phyloP scores from a whole-genome alignment of 331 rosid species.

The Ulmus americana region DNA sequence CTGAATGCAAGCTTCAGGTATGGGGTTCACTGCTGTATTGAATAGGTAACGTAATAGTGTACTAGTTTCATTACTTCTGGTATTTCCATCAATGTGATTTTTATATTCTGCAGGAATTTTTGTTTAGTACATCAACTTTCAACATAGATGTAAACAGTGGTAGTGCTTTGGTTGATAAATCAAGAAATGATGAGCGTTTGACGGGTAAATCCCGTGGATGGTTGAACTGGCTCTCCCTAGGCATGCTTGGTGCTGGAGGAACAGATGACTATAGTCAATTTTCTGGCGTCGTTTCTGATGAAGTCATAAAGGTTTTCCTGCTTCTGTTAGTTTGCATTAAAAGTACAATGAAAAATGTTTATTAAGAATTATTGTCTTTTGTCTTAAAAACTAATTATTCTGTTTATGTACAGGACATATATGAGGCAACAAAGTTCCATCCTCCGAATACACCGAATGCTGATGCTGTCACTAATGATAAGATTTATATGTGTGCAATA shows the following conservation, averaged over 20 bases:
- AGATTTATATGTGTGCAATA: conserved; percentile 42
- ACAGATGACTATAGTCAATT: conserved; percentile 91
- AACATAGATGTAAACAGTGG: conserved; percentile 24
- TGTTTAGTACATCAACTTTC: conserved; percentile 37
- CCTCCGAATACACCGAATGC: conserved; percentile 45
- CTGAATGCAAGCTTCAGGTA: conserved; percentile 81
- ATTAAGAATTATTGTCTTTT: background rate
- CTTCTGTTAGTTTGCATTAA: background rate
- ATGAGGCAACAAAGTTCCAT: conserved; percentile 79
- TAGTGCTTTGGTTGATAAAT: conserved; percentile 41
- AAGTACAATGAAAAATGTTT: background rate
- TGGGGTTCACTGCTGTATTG: conserved; percentile 12
- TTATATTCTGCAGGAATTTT: conserved; percentile 45
- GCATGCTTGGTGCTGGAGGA: conserved; percentile 99
- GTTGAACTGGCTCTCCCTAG: conserved; percentile 94
- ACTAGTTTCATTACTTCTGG: background rate
- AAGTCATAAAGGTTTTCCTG: conserved; percentile 64
- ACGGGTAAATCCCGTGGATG: conserved; percentile 71
- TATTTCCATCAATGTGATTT: conserved; percentile 1
- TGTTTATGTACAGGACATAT: conserved; percentile 57
- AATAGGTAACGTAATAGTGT: background rate
- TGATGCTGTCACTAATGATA: conserved; percentile 39
- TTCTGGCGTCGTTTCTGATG: conserved; percentile 92
- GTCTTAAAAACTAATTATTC: conserved; percentile 10
- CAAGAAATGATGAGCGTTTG: conserved; percentile 49